These are phyloP conservation scores for Vitis hybrid DNA, from an alignment of 177 flowering plant species.

Conservation along the genomic window DNA sequence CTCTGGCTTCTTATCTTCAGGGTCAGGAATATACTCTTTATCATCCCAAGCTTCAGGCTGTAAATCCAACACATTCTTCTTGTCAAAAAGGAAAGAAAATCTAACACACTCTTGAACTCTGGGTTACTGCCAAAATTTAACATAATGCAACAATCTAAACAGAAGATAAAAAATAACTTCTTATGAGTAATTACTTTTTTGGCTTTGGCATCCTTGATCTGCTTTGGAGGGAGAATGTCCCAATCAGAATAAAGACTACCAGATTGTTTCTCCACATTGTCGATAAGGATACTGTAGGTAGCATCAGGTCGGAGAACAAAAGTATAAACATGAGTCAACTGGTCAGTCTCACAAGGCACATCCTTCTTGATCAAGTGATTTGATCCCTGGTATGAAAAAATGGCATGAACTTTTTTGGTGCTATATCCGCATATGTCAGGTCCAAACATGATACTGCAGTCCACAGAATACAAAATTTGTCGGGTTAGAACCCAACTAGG, in stretches of 20 bases:
- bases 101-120: too few relatives aligned
- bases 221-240: conserved; percentile 88
- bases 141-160: too few relatives aligned
- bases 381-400: conserved; percentile 56
- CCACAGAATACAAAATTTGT: not conserved
- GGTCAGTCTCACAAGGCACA: conserved; percentile 96
- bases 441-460: conserved; percentile 95
- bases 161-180: too few relatives aligned
- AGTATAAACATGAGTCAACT: conserved; percentile 90
- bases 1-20: conserved; percentile 90
- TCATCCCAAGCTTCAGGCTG: conserved; percentile 99
- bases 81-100: not conserved
- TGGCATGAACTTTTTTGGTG: conserved; percentile 96
- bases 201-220: conserved; percentile 96
- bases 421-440: conserved; percentile 96
- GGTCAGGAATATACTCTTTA: conserved; percentile 78
- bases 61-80: not conserved
- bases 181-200: conserved; percentile 54
- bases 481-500: too few relatives aligned
- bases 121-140: too few relatives aligned
- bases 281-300: conserved; percentile 87
- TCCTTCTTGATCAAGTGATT: conserved; percentile 96
- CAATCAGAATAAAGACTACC: conserved; percentile 88
- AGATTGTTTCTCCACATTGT: conserved; percentile 84
- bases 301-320: conserved; percentile 93